A percentile compares a stretch with the other conserved stretches of the same genome.
phyloP scores from a whole-genome alignment of 1,284 basidiomycete species.

The Laetiporus sulphureus region DNA sequence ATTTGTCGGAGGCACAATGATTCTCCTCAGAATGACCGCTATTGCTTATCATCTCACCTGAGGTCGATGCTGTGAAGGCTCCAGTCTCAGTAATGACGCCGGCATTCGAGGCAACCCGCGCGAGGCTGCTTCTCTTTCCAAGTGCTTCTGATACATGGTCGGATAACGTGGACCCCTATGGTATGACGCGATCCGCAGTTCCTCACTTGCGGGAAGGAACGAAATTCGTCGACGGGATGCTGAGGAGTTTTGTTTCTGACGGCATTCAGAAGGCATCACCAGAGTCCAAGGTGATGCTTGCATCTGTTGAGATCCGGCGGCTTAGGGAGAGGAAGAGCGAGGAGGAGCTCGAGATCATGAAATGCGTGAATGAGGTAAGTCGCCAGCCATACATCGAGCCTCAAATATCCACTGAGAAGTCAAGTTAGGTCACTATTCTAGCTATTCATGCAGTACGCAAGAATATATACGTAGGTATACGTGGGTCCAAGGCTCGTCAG shows the following conservation, averaged over 20 bases:
- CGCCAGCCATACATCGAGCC: not conserved
- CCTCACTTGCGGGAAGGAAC: constrained; percentile 23
- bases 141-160: constrained; percentile 49
- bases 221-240: constrained; percentile 58
- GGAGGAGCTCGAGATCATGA: constrained; percentile 66
- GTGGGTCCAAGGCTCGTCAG: constrained; percentile 59
- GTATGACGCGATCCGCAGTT: constrained; percentile 43
- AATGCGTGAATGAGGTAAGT: constrained; percentile 74
- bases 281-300: constrained; percentile 33
- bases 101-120: constrained; percentile 69
- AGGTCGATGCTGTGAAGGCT: constrained; percentile 26
- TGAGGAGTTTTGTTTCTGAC: constrained; percentile 56
- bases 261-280: constrained; percentile 46
- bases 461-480: constrained; percentile 67
- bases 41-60: constrained; percentile 56
- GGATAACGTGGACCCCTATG: constrained; percentile 68
- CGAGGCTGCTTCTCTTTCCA: constrained; percentile 52
- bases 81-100: constrained; percentile 66
- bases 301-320: constrained; percentile 47
- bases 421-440: constrained; percentile 75
- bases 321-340: constrained; percentile 71
- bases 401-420: no score
- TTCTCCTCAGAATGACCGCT: constrained; percentile 72
- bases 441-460: constrained; percentile 64
- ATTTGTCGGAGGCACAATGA: constrained; percentile 62